phyloP scores from a whole-genome alignment of 257 asterid species.

The Ocimum tenuiflorum region DNA sequence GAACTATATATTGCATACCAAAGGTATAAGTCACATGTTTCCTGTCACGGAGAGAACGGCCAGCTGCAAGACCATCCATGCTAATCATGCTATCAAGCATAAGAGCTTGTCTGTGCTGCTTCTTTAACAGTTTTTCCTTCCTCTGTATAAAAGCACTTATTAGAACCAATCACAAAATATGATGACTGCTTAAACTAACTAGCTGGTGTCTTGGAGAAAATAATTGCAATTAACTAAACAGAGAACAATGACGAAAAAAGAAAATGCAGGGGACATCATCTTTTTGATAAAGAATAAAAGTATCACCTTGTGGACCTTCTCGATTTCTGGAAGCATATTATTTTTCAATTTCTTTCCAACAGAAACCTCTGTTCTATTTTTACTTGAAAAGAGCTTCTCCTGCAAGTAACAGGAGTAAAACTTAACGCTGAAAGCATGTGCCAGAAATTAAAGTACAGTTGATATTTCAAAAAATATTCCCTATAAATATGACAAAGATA shows the following conservation, averaged over 20 bases:
- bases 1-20: slow-evolving; percentile 39
- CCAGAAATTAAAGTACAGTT: no score
- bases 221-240: neutral
- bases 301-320: slow-evolving; percentile 82
- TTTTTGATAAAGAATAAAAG: neutral
- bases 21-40: slow-evolving; percentile 93
- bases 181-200: no score
- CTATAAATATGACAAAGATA: no score
- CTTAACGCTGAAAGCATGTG: no score
- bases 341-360: slow-evolving; percentile 88
- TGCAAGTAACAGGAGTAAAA: slow-evolving; percentile 26
- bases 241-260: no score
- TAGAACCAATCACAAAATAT: neutral
- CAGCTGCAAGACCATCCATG: slow-evolving; percentile 62
- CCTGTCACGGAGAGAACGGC: slow-evolving; percentile 97
- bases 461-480: no score
- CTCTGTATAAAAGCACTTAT: slow-evolving; percentile 44
- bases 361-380: slow-evolving; percentile 76
- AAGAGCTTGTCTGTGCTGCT: slow-evolving; percentile 92
- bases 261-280: slow-evolving; percentile 6
- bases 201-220: no score
- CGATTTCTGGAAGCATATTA: slow-evolving; percentile 84
- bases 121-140: slow-evolving; percentile 77
- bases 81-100: slow-evolving; percentile 76
- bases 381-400: slow-evolving; percentile 88